Evolutionary conservation across 164 flowering plant species (phyloP).

Genomic region (Stephania yunnanensis): DNA sequence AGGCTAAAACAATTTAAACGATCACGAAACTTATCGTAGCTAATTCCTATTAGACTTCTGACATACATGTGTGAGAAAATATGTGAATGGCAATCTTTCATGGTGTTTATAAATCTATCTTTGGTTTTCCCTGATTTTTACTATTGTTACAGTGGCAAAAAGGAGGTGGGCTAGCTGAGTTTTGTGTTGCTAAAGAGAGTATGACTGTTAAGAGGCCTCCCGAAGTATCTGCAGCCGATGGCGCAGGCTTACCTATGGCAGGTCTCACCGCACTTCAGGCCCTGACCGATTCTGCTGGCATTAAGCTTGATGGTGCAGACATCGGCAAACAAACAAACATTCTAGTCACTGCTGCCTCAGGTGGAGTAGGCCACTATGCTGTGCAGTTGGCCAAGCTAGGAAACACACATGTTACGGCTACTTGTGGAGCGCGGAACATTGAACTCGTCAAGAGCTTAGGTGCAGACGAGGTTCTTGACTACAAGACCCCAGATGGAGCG

Average conservation of each 20-base stretch:
- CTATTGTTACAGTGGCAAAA: constrained; percentile 14
- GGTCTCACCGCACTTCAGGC: constrained; percentile 45
- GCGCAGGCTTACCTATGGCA: constrained; percentile 42
- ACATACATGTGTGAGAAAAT: no score
- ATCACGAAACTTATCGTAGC: no score
- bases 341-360: constrained; percentile 48
- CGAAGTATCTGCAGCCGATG: constrained; percentile 47
- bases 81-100: neutral
- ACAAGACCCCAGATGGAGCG: constrained; percentile 42
- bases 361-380: constrained; percentile 53
- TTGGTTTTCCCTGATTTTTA: neutral
- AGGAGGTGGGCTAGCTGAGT: constrained; percentile 52
- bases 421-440: constrained; percentile 52
- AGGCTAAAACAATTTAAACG: no score
- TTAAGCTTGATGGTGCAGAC: constrained; percentile 33
- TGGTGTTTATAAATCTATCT: neutral
- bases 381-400: constrained; percentile 54
- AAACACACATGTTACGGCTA: constrained; percentile 46
- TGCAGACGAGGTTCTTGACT: constrained; percentile 51
- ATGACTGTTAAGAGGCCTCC: constrained; percentile 36
- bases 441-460: constrained; percentile 45
- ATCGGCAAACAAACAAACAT: constrained; percentile 28
- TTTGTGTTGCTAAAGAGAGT: constrained; percentile 27
- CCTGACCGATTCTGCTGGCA: constrained; percentile 34
- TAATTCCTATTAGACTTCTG: neutral